Evolutionary conservation across 2,329 filamentous ascomycete genomes (phyloP), one percentile per base, ranked within the genome.

Genomic region (Thelonectria olida): DNA sequence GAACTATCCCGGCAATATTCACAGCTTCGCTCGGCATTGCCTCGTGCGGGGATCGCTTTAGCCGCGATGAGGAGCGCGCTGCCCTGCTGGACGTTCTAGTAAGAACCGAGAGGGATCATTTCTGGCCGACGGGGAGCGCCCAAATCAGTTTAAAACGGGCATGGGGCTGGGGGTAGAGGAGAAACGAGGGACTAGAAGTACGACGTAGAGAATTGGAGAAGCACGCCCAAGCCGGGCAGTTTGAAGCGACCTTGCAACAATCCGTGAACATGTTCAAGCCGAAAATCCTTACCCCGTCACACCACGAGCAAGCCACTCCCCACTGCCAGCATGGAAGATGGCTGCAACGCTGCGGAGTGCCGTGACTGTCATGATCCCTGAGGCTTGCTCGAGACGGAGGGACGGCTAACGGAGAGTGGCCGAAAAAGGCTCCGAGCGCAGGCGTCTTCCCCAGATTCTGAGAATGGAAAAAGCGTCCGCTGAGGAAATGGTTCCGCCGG

Each of bases 1-100:
- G 80, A 71, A 85, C 81, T 1, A 82, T 86, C 23, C 85, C 87
- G 0, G 80, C 80, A 41, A 81, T 87, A 74, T 85, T 88, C 58
- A 84, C 83, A 1, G 82, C 83, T 0, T 85, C 80, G 17, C 84
- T 86, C 79, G 84, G 83, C 2, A 84, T 86, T 64, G 81, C 81
- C 1, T 63, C 67, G n/a, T 72, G 79, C 56, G 84, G 84, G 1
- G 84, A 86, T 63, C 78, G 80, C 47, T 85, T 86, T 54, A 74
- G 74, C 2, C 76, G 82, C 27, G 72, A 72, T 10, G 57, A 64
- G 17, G 83, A 85, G 47, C 84, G 85, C 65, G 75, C 80, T 52
- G 83, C 81, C 10, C 62, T 86, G 25, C 64, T 85, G 17, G 76
- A 80, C 20, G 74, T 85, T 4, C 73, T 88, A 41, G 72, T 74